A percentile compares a stretch with the other conserved stretches of the same genome.
These are phyloP conservation scores for Inga leiocalycina DNA, from an alignment of 306 rosid species.

Conservation along the genomic window DNA sequence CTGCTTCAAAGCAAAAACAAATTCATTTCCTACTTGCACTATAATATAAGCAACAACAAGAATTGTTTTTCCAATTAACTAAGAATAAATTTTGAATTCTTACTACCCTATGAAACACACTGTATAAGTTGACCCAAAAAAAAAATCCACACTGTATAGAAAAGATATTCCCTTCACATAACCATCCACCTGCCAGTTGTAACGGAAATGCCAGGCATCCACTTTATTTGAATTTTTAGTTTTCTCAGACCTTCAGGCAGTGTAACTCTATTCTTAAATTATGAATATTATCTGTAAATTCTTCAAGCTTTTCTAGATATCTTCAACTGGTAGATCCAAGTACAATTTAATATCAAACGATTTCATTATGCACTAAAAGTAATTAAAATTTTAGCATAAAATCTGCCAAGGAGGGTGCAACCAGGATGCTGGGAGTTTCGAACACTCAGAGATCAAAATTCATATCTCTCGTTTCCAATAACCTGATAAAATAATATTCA, in stretches of 20 bases:
- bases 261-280: background rate
- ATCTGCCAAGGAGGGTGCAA: slow-evolving; percentile 14
- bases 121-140: no score
- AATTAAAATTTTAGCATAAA: background rate
- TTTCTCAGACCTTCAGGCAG: background rate
- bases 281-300: slow-evolving; percentile 9
- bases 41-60: slow-evolving; percentile 29
- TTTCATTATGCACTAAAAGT: slow-evolving; percentile 8
- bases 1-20: slow-evolving; percentile 56
- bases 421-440: slow-evolving; percentile 10
- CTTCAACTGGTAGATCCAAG: background rate
- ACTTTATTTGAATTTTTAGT: background rate
- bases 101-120: background rate
- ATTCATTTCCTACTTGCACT: slow-evolving; percentile 40
- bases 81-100: background rate
- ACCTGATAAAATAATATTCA: background rate
- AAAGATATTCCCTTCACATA: background rate
- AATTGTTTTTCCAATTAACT: background rate
- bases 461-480: background rate
- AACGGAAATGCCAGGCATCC: slow-evolving; percentile 21
- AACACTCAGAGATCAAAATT: background rate
- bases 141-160: background rate
- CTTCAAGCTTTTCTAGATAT: background rate
- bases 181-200: slow-evolving; percentile 19
- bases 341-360: slow-evolving; percentile 21